Base-by-base conservation (phyloP, 345 rosid species). In the Xanthoceras sorbifolium region DNA sequence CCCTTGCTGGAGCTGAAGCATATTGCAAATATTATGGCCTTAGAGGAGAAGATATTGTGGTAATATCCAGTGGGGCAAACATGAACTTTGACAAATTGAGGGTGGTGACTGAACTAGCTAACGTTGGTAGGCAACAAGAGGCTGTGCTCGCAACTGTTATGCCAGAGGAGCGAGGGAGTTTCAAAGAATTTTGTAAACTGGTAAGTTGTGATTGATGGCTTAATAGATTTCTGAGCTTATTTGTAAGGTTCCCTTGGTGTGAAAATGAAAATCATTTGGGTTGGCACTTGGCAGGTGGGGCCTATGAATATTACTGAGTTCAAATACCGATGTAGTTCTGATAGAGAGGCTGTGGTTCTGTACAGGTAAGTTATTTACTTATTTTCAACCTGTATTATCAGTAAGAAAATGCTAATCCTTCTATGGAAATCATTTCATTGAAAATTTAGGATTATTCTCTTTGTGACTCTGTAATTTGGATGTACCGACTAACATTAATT, bases 1-100 rank as follows among this genome's bases (percentile, higher is more conserved):
- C 99, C 9, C 90, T 96, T 80, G 99, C 98, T 63, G 99, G 99
- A 69, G 97, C 97, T 52, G 97, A 96, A 88, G 98, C 98, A 78
- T 96, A 96, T 79, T 96, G 98, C 85, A 92, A 89, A 78, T 96
- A 93, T 67, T 92, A 92, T 77, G 89, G 93, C n/a, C 78, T 96
- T 18, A 84, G 84, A 77, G 94, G 92, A 64, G 87, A 80, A 82
- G 89, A 90, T 76, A 81, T 96, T 46, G 97, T 96, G 36, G 98
- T 94, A 38, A 87, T 96, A 82, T 87, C 98, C 14, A 92, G 97
- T 78, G 99, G 99, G 17, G 99, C 98, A 46, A 93, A 96, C 85
- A 96, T 93, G 97, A 91, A 96, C 80, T 96, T 96, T 79, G 98
- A 93, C 82, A 96, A 86, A 77, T 84, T 93, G 71, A 90, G 98